Evolutionary conservation across 2,329 filamentous ascomycete species (phyloP).

Genomic region (Blastomyces silverae): DNA sequence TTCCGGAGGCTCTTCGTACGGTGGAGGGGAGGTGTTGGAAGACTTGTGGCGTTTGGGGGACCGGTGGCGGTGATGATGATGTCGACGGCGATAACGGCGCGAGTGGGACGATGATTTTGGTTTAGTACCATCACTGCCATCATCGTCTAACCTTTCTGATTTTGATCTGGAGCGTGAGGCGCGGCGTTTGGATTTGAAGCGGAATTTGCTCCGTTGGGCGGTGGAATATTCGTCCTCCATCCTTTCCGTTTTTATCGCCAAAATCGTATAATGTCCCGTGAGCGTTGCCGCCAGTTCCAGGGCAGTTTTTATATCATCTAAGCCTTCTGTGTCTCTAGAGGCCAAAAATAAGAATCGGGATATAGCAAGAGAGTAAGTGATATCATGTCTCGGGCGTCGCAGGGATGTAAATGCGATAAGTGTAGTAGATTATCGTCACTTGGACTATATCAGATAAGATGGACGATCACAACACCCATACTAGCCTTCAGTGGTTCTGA

Average conservation of each 20-base stretch:
- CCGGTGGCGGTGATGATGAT: conserved; percentile 23
- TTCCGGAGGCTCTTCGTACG: conserved; percentile 14
- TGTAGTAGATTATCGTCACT: neutral
- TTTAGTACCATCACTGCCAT: neutral
- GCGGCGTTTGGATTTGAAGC: conserved; percentile 27
- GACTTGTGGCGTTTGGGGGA: conserved; percentile 28
- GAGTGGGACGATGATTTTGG: conserved; percentile 12
- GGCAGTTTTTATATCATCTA: neutral
- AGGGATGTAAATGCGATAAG: too few species aligned
- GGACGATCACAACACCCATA: neutral
- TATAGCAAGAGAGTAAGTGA: neutral
- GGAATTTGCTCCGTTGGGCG: conserved; percentile 27
- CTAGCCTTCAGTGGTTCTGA: neutral
- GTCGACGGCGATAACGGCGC: conserved; percentile 23
- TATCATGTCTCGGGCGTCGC: neutral
- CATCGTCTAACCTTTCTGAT: neutral
- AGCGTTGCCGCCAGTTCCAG: neutral
- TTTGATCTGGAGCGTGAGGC: conserved; percentile 10
- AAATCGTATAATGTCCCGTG: neutral
- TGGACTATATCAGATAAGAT: neutral
- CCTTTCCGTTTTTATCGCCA: neutral
- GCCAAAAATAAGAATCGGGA: neutral
- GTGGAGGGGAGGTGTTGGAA: conserved; percentile 15
- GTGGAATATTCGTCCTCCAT: conserved; percentile 20
- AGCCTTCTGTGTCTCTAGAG: neutral